Evolutionary conservation across 164 flowering plant species (phyloP).

Genomic region (Euptelea pleiosperma): DNA sequence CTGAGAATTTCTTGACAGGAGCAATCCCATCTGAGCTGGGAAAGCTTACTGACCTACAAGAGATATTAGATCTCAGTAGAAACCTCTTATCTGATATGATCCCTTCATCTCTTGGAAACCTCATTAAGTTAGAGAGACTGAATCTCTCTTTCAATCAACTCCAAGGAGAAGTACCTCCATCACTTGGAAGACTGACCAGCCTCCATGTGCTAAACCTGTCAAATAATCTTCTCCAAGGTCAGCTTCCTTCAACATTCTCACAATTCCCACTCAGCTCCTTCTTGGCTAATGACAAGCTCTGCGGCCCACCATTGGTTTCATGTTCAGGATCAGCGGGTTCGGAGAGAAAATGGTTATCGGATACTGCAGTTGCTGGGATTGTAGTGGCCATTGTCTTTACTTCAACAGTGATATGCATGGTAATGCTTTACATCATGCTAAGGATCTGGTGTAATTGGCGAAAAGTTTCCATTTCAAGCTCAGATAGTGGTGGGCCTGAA

Average conservation of each 20-base stretch:
- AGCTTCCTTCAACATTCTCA: constrained; percentile 57
- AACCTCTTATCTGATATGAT: constrained; percentile 64
- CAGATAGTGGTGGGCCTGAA: constrained; percentile 43
- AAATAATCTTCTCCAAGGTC: constrained; percentile 63
- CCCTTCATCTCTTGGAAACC: constrained; percentile 69
- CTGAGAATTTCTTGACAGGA: constrained; percentile 63
- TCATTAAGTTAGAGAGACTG: constrained; percentile 67
- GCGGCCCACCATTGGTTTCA: constrained; percentile 61
- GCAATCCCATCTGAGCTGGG: constrained; percentile 69
- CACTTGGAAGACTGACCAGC: constrained; percentile 72
- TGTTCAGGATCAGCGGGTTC: constrained; percentile 29
- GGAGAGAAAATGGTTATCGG: constrained; percentile 36
- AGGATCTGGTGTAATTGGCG: constrained; percentile 88
- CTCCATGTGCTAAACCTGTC: constrained; percentile 73
- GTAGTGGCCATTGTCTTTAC: constrained; percentile 73
- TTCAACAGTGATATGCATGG: constrained; percentile 63
- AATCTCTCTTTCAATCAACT: constrained; percentile 77
- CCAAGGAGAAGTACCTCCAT: constrained; percentile 56
- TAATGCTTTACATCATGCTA: constrained; percentile 70
- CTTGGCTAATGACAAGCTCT: constrained; percentile 57
- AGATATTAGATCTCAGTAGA: constrained; percentile 64
- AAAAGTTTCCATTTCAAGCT: constrained; percentile 51
- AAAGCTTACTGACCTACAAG: constrained; percentile 67
- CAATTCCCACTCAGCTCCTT: constrained; percentile 62
- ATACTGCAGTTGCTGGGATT: constrained; percentile 51